Evolutionary conservation across 108 stramenopile genomes (phyloP), one percentile per base, ranked within the genome.

Genomic region (Pseudonitzschia pungens): DNA sequence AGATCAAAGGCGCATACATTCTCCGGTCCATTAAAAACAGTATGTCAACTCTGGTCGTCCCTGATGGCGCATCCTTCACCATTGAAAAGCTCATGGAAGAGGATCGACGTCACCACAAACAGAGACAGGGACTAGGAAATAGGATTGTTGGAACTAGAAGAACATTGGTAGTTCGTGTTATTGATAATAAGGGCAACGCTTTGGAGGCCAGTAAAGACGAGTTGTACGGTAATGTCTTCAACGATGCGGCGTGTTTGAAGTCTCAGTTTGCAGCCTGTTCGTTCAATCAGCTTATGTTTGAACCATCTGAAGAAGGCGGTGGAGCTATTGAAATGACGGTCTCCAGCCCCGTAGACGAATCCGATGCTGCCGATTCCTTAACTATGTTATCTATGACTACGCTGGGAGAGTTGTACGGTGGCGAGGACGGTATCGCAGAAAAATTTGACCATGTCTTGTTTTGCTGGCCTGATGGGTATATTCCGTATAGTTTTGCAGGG

Each of bases 261-360:
- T 51, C 77, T 7, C 79, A 81, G 66, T 83, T 59, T 45, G 28
- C 28, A 0, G 77, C 80, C 4, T 88, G 87, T 73, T 81, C 79
- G 1, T 50, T 83, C 58, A 62, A 62, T 62, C 60, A 62, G 27
- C 22, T 29, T 7, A 62, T 32, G 9, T 28, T 62, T 32, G 28
- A 24, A 9, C 27, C 7, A 15, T 22, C 60, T 36, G 36, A 2
- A 5, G 36, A 32, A 28, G 32, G 28, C 20, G 32, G 28, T 6
- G 32, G 27, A 29, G 28, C 27, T 6, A 62, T 32, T 15, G 53
- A 24, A 7, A 54, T 24, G 24, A 54, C 53, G 24, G 14, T 24
- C 6, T 7, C 8, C 8, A 54, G 10, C 24, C 8, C 22, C 15
- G 24, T 8, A 54, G 14, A 9, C 15, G 14, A 8, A 9, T 9